Percentiles rank a stretch among this genome's conserved stretches.
These are phyloP conservation scores for Fusarium camptoceras DNA, from an alignment of 2,329 filamentous ascomycete genomes.

Conservation along the genomic window DNA sequence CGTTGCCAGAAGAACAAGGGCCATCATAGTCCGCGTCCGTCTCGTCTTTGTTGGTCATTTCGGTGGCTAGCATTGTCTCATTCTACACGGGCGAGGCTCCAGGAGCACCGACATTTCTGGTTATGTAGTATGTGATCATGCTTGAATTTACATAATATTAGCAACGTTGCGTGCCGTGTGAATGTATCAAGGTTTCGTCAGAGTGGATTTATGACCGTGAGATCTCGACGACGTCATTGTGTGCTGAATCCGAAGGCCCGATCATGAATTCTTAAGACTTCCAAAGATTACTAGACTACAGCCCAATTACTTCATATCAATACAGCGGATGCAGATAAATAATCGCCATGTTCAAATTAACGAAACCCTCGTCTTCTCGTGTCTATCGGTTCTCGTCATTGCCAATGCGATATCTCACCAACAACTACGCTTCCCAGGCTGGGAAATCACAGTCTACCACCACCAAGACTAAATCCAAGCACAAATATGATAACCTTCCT, in stretches of 20 bases:
- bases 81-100: slow-evolving; percentile 64
- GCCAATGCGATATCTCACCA: slow-evolving; percentile 7
- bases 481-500: slow-evolving; percentile 50
- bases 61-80: slow-evolving; percentile 31
- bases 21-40: slow-evolving; percentile 67
- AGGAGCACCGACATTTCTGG: slow-evolving; percentile 61
- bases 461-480: slow-evolving; percentile 33
- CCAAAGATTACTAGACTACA: background rate
- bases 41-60: slow-evolving; percentile 40
- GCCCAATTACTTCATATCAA: background rate
- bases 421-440: slow-evolving; percentile 25
- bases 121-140: no score
- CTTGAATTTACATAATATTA: slow-evolving; percentile 5
- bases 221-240: slow-evolving; percentile 37
- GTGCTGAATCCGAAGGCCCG: background rate
- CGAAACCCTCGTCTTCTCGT: slow-evolving; percentile 3
- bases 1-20: slow-evolving; percentile 61
- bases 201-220: slow-evolving; percentile 28
- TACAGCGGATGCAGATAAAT: slow-evolving; percentile 2
- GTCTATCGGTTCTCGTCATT: slow-evolving; percentile 1
- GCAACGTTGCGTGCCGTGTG: background rate
- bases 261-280: slow-evolving; percentile 9
- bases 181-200: slow-evolving; percentile 29
- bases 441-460: slow-evolving; percentile 39
- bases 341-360: slow-evolving; percentile 18